Conservation (phyloP, 2,329 filamentous ascomycete genomes). For the Paecilomyces niveus region DNA sequence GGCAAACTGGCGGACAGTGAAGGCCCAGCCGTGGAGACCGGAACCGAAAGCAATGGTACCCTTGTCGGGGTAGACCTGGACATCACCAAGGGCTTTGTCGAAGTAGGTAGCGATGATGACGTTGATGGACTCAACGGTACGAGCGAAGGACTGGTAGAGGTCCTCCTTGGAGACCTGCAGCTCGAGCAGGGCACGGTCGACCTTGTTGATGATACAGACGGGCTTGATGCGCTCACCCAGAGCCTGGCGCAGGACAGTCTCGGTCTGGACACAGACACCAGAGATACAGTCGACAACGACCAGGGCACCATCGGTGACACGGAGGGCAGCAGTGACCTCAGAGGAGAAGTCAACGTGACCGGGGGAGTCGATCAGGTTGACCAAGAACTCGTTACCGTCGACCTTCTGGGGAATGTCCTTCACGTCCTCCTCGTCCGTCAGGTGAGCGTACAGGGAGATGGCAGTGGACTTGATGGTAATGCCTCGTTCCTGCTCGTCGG, state of each 20-base stretch:
- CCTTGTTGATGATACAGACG: slow-evolving; percentile 99
- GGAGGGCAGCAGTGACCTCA: slow-evolving; percentile 97
- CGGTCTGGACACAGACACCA: slow-evolving; percentile 99
- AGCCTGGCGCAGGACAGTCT: slow-evolving; percentile 98
- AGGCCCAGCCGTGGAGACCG: slow-evolving; percentile 99
- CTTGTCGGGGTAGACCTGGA: slow-evolving; percentile 96
- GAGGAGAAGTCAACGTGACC: slow-evolving; percentile 99
- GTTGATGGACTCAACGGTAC: slow-evolving; percentile 99
- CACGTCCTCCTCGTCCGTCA: slow-evolving; percentile 74
- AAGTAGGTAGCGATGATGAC: slow-evolving; percentile 99
- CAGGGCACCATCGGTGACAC: slow-evolving; percentile 98
- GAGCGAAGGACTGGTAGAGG: slow-evolving; percentile 98
- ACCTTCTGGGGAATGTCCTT: slow-evolving; percentile 90
- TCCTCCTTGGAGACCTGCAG: slow-evolving; percentile 98
- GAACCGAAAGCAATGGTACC: slow-evolving; percentile 98
- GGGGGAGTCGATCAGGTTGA: slow-evolving; percentile 99
- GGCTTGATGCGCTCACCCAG: slow-evolving; percentile 99
- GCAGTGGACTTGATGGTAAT: slow-evolving; percentile 99
- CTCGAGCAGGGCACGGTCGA: slow-evolving; percentile 98
- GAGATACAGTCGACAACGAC: slow-evolving; percentile 99
- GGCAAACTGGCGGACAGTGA: slow-evolving; percentile 98
- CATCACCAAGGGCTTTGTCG: slow-evolving; percentile 93
- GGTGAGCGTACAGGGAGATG: slow-evolving; percentile 91
- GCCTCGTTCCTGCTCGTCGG: slow-evolving; percentile 98
- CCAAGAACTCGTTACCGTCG: slow-evolving; percentile 93